phyloP scores from a whole-genome alignment of 225 moss, liverwort and hornwort genomes.

The Straminergon stramineum region DNA sequence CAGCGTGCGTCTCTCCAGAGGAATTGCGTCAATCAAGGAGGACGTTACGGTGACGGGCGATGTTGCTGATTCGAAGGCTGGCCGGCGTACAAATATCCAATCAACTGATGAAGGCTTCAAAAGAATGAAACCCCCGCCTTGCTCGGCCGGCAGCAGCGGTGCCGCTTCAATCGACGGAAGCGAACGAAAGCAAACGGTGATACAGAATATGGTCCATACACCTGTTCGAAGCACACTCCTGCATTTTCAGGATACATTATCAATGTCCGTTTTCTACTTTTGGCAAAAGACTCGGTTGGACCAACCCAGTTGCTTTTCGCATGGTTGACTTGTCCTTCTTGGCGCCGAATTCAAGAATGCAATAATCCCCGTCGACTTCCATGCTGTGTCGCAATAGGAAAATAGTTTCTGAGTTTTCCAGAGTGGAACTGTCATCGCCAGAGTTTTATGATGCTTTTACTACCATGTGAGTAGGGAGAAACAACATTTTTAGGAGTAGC shows the following conservation, averaged over 20 bases:
- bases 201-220: neutral
- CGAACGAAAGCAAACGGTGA: neutral
- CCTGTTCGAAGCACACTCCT: neutral
- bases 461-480: neutral
- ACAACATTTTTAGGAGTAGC: neutral
- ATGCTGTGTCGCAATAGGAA: neutral
- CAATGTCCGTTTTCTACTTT: neutral
- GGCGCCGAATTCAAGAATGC: neutral
- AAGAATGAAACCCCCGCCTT: neutral
- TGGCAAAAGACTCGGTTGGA: neutral
- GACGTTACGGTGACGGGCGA: neutral
- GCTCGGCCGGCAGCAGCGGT: neutral
- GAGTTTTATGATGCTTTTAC: neutral
- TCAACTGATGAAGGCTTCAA: neutral
- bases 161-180: neutral
- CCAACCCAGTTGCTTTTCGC: neutral
- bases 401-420: neutral
- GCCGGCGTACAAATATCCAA: neutral
- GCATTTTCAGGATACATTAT: neutral
- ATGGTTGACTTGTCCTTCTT: neutral
- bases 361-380: neutral
- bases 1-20: neutral
- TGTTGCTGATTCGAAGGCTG: neutral
- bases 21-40: conserved; percentile 10
- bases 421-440: neutral